These are phyloP conservation scores for Yamadazyma triangularis DNA, from an alignment of 1,139 yeast genomes.

Conservation along the genomic window DNA sequence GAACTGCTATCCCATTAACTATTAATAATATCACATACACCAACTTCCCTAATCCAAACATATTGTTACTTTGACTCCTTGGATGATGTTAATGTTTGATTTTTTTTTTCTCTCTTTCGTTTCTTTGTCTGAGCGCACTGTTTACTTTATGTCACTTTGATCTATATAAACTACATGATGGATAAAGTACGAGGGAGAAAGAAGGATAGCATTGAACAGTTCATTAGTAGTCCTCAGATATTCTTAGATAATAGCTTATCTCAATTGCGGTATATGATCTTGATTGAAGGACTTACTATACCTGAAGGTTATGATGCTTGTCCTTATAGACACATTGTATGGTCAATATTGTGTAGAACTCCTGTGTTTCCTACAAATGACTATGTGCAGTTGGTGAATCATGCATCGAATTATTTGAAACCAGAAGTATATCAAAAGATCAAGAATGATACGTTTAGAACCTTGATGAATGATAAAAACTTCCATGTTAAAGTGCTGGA, in stretches of 20 bases:
- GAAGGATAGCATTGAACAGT: conserved; percentile 64
- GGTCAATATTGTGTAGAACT: conserved; percentile 73
- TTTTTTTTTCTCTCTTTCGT: conserved; percentile 1
- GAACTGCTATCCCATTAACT: conserved; percentile 43
- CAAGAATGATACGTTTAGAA: conserved; percentile 81
- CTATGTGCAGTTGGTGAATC: conserved; percentile 52
- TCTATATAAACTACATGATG: conserved; percentile 1
- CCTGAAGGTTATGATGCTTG: conserved; percentile 49
- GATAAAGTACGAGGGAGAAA: conserved; percentile 35
- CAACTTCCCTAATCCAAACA: conserved; percentile 46
- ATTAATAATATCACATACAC: conserved; percentile 37
- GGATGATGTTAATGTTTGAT: background rate
- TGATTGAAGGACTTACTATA: conserved; percentile 69
- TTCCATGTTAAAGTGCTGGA: conserved; percentile 70
- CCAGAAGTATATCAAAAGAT: conserved; percentile 60
- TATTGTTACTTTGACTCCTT: conserved; percentile 11
- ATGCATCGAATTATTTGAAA: conserved; percentile 48
- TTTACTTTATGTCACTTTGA: conserved; percentile 1
- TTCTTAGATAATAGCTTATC: conserved; percentile 68
- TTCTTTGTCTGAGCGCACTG: conserved; percentile 1
- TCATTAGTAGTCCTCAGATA: conserved; percentile 56
- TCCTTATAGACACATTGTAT: conserved; percentile 71
- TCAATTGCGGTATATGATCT: conserved; percentile 72
- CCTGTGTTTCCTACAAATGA: conserved; percentile 52
- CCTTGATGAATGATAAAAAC: conserved; percentile 68